Base-by-base conservation (phyloP, 2,329 filamentous ascomycete genomes). In the Pezicula carpinea region DNA sequence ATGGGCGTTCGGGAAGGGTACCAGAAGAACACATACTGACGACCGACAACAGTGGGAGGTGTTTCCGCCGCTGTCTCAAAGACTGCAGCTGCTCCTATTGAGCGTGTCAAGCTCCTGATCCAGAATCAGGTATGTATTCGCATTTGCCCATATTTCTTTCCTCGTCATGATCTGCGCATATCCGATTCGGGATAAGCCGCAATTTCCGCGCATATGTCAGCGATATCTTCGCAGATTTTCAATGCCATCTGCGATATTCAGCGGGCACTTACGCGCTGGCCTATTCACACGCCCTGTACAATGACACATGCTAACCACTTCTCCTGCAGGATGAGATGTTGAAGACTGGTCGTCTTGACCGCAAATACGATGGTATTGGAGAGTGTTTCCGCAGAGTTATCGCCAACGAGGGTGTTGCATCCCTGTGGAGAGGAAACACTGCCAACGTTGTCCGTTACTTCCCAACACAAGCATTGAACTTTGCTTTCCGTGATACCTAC, bases 381-480 rank as follows among this genome's bases (percentile, higher is more conserved):
- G 93, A 99, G 73, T 97, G 93, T 83, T 99, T 99, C 87, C 79
- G 77, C 67, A 89, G 93, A 72, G 97, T 93, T 70, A 82, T 81
- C 59, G 83, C 84, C 67, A 80, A 87, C 60, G 93, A 99, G 83
- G 93, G 93, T 88, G 76, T 93, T 66, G 85, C 93, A 74, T 85
- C 92, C 60, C 83, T 99, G 67, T 99, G 93, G 93, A 85, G 93
- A 85, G 93, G 93, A 78, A 99, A 99, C 89, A 99, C 93, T 72
- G 93, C 93, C 89, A 99, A 99, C 87, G 93, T 99, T 76, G 96
- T 99, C 83, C 93, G 93, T 87, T 99, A 99, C 83, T 99, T 99
- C 89, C 93, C 93, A 65, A 99, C 93, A 74, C 93, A 99, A 85
- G 93, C 93, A 68, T 82, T 99, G 74, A 99, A 99, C 91, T 99